These are phyloP conservation scores for Kodamaea jinghongensis DNA, from an alignment of 805 yeast species.

Conservation along the genomic window DNA sequence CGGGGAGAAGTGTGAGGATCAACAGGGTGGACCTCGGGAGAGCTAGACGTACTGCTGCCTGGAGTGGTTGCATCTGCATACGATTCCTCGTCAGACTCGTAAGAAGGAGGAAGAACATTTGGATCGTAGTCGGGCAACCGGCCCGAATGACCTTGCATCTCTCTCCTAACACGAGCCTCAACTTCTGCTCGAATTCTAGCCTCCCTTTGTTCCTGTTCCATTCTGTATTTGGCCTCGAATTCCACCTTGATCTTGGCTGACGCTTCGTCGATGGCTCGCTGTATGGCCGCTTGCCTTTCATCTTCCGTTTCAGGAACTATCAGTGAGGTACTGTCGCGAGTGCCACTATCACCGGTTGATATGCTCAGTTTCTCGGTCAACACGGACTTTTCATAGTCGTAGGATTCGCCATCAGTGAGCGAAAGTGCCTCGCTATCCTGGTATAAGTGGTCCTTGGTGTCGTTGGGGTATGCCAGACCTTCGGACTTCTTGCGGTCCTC, in stretches of 20 bases:
- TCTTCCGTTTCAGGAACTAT: not conserved
- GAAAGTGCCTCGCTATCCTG: too few relatives aligned
- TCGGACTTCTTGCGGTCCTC: not conserved
- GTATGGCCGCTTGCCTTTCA: not conserved
- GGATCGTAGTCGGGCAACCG: slow-evolving; percentile 9
- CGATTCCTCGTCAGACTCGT: slow-evolving; percentile 1
- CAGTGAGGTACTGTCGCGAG: not conserved
- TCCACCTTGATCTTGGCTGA: not conserved
- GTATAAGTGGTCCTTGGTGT: too few relatives aligned
- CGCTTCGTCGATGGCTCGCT: slow-evolving; percentile 1
- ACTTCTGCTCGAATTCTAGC: slow-evolving; percentile 8
- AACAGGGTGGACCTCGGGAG: too few relatives aligned
- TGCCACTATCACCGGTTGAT: not conserved
- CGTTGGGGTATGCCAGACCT: too few relatives aligned
- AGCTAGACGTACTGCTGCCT: too few relatives aligned
- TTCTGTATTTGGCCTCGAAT: slow-evolving; percentile 7
- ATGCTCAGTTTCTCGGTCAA: too few relatives aligned
- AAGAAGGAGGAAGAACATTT: not conserved
- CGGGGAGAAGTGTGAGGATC: too few relatives aligned
- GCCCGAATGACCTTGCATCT: slow-evolving; percentile 9
- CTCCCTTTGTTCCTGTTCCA: slow-evolving; percentile 8
- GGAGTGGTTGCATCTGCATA: too few relatives aligned
- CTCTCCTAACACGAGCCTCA: slow-evolving; percentile 10
- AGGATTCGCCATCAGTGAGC: too few relatives aligned
- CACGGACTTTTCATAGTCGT: too few relatives aligned